These are phyloP conservation scores for Xylaria nigripes DNA, from an alignment of 495 filamentous ascomycete species.

Conservation along the genomic window DNA sequence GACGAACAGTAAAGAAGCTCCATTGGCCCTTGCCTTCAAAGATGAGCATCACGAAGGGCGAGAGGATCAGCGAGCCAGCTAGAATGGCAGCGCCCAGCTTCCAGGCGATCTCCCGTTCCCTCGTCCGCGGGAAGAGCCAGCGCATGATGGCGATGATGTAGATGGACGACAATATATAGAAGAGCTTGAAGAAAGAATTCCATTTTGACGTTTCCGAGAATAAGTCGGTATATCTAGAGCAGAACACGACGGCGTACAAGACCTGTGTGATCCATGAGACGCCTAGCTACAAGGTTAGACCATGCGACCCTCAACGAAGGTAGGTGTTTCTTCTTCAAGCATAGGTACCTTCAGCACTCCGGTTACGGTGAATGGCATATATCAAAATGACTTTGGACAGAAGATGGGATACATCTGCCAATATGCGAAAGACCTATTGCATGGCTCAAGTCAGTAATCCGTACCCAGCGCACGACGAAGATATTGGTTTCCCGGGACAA, in stretches of 20 bases:
- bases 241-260: slow-evolving; percentile 80
- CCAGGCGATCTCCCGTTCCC: slow-evolving; percentile 89
- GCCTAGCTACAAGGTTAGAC: slow-evolving; percentile 42
- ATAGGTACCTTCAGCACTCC: slow-evolving; percentile 70
- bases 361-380: slow-evolving; percentile 81
- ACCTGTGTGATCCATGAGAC: slow-evolving; percentile 91
- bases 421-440: slow-evolving; percentile 64
- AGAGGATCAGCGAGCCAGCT: slow-evolving; percentile 48
- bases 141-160: slow-evolving; percentile 87
- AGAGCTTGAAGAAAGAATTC: slow-evolving; percentile 74
- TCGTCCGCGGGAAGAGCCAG: slow-evolving; percentile 73
- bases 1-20: slow-evolving; percentile 50
- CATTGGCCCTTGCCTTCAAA: slow-evolving; percentile 37
- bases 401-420: slow-evolving; percentile 76
- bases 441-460: neutral
- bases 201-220: slow-evolving; percentile 47
- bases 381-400: slow-evolving; percentile 82
- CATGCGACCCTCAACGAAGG: neutral
- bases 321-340: neutral
- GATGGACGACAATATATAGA: slow-evolving; percentile 76
- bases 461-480: neutral
- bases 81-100: slow-evolving; percentile 63
- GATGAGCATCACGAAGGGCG: slow-evolving; percentile 59
- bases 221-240: slow-evolving; percentile 80
- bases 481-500: neutral